A percentile compares a stretch with the other conserved stretches of the same genome.
phyloP scores from a whole-genome alignment of 768 basidiomycete species.

The Naganishia vaughanmartiniae region DNA sequence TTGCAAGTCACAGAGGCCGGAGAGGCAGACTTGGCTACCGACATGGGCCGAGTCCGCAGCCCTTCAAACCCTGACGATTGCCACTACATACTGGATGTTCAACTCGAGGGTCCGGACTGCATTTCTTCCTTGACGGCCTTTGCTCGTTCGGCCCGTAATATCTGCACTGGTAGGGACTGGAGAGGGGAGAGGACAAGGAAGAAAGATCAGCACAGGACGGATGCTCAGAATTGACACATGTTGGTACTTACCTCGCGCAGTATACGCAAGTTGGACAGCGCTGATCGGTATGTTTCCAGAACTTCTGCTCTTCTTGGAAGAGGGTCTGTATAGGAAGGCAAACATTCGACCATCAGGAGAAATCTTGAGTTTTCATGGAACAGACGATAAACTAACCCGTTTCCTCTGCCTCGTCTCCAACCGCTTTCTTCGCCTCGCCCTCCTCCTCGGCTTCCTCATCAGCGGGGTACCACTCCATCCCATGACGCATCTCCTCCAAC shows the following conservation, averaged over 20 bases:
- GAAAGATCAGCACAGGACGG: background rate
- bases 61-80: constrained; percentile 29
- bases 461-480: constrained; percentile 38
- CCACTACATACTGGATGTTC: constrained; percentile 24
- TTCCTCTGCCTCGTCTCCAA: constrained; percentile 22
- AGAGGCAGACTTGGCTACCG: too few relatives aligned
- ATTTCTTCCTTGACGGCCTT: constrained; percentile 30
- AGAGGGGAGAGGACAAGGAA: background rate
- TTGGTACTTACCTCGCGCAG: constrained; percentile 12
- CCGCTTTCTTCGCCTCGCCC: constrained; percentile 14
- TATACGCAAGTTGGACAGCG: constrained; percentile 8
- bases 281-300: constrained; percentile 17
- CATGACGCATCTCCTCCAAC: constrained; percentile 30
- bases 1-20: too few relatives aligned
- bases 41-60: background rate
- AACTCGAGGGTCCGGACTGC: constrained; percentile 16
- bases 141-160: constrained; percentile 32
- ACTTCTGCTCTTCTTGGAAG: constrained; percentile 20
- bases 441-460: constrained; percentile 23
- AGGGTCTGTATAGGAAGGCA: background rate
- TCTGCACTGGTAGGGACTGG: constrained; percentile 20
- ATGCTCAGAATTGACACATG: background rate
- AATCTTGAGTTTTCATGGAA: too few relatives aligned
- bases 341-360: too few relatives aligned
- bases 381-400: constrained; percentile 4